phyloP scores from a whole-genome alignment of 352 stramenopile genomes.

The Phytophthora chlamydospora region DNA sequence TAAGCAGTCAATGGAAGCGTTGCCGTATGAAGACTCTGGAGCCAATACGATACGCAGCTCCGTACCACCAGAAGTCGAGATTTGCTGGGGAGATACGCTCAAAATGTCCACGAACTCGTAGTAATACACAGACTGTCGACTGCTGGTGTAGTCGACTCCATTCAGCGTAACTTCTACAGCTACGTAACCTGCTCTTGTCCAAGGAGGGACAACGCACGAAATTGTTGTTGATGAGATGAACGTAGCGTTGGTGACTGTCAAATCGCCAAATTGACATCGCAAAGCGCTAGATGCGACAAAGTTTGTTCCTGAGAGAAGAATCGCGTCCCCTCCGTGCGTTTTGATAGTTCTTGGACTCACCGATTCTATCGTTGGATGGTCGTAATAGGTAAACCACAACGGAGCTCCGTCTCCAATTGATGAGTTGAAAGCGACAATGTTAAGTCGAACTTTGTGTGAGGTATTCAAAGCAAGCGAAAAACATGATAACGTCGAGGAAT shows the following conservation, averaged over 20 bases:
- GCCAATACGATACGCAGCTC: conserved; percentile 32
- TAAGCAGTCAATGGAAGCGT: conserved; percentile 39
- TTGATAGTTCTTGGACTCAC: conserved; percentile 29
- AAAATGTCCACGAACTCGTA: conserved; percentile 35
- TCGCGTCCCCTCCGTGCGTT: conserved; percentile 29
- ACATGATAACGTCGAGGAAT: conserved; percentile 31
- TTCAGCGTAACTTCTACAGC: conserved; percentile 54
- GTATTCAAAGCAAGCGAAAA: conserved; percentile 4
- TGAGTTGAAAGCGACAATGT: conserved; percentile 4
- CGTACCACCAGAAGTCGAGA: conserved; percentile 35
- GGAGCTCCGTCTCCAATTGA: conserved; percentile 9
- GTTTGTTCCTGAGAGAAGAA: conserved; percentile 42
- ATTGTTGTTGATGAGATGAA: conserved; percentile 42
- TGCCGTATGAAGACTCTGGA: conserved; percentile 9
- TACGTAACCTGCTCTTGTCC: conserved; percentile 31
- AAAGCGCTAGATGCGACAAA: conserved; percentile 31
- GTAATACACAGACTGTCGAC: conserved; percentile 37
- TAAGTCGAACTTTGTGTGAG: conserved; percentile 6
- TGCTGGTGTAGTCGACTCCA: conserved; percentile 49
- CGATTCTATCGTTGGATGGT: conserved; percentile 26
- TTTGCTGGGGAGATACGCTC: conserved; percentile 27
- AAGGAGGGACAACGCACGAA: conserved; percentile 32
- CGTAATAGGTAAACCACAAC: conserved; percentile 37
- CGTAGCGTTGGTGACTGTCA: background rate
- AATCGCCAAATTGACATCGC: conserved; percentile 49